A percentile compares a stretch with the other conserved stretches of the same genome.
Conservation (phyloP, 805 yeast genomes). For the Yarrowia bubula region DNA sequence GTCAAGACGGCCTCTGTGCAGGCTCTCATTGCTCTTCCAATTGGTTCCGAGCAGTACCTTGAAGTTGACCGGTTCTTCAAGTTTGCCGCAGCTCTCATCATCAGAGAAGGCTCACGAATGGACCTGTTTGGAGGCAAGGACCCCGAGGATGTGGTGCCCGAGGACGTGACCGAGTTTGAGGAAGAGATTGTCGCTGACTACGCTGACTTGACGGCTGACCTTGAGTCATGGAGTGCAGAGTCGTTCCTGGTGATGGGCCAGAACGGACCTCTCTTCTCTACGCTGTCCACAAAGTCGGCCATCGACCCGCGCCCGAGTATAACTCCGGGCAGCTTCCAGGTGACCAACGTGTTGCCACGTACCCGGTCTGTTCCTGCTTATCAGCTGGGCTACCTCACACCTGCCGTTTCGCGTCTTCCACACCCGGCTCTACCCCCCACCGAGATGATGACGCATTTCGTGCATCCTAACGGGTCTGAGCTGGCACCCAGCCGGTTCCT, state of each 20-base stretch:
- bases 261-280: constrained; percentile 77
- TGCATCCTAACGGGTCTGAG: constrained; percentile 43
- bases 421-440: constrained; percentile 52
- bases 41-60: constrained; percentile 36
- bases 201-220: constrained; percentile 49
- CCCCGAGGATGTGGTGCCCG: constrained; percentile 23
- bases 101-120: constrained; percentile 39
- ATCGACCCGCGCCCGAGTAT: constrained; percentile 71
- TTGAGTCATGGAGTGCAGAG: constrained; percentile 87
- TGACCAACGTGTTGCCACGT: constrained; percentile 68
- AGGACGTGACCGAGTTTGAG: constrained; percentile 30
- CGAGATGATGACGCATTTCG: constrained; percentile 47
- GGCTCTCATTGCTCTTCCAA: constrained; percentile 32
- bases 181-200: constrained; percentile 35
- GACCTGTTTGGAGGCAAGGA: constrained; percentile 29
- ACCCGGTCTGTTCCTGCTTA: constrained; percentile 40
- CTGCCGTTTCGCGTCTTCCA: constrained; percentile 46
- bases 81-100: constrained; percentile 37
- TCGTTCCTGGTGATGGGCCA: constrained; percentile 58
- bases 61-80: constrained; percentile 38
- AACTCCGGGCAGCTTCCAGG: constrained; percentile 63
- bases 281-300: constrained; percentile 63
- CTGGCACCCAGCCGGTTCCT: constrained; percentile 68
- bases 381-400: constrained; percentile 49
- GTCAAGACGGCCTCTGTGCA: constrained; percentile 37